These are phyloP conservation scores for Lagenidium sp. DNA, from an alignment of 352 stramenopile species.

Conservation along the genomic window DNA sequence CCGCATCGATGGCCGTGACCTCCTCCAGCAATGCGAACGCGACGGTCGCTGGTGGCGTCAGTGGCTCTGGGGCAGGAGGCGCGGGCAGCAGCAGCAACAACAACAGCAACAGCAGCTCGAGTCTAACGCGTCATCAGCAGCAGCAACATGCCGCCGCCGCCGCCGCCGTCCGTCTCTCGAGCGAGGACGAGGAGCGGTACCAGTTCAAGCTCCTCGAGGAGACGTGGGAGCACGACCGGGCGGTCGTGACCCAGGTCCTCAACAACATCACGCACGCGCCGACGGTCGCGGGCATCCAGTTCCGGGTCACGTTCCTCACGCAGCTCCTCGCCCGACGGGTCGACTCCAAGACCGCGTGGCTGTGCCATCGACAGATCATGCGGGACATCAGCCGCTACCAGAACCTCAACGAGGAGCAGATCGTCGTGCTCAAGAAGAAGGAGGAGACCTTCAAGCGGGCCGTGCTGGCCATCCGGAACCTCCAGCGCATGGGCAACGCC, in stretches of 20 bases:
- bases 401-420: conserved; percentile 53
- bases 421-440: conserved; percentile 53
- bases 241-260: conserved; percentile 34
- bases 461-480: conserved; percentile 43
- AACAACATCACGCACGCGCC: conserved; percentile 45
- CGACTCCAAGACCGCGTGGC: conserved; percentile 71
- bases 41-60: neutral
- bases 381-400: conserved; percentile 63
- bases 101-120: neutral
- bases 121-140: conserved; percentile 1
- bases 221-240: conserved; percentile 53
- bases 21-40: neutral
- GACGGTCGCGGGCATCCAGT: conserved; percentile 44
- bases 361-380: conserved; percentile 74
- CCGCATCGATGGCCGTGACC: neutral
- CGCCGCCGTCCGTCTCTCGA: neutral
- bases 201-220: conserved; percentile 66
- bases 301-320: conserved; percentile 55
- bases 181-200: conserved; percentile 59
- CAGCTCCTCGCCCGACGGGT: conserved; percentile 53
- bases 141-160: neutral
- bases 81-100: conserved; percentile 2
- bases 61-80: neutral
- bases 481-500: conserved; percentile 23
- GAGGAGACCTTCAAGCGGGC: conserved; percentile 65